Conservation (phyloP, 805 yeast genomes). For the Candida gorgasii region DNA sequence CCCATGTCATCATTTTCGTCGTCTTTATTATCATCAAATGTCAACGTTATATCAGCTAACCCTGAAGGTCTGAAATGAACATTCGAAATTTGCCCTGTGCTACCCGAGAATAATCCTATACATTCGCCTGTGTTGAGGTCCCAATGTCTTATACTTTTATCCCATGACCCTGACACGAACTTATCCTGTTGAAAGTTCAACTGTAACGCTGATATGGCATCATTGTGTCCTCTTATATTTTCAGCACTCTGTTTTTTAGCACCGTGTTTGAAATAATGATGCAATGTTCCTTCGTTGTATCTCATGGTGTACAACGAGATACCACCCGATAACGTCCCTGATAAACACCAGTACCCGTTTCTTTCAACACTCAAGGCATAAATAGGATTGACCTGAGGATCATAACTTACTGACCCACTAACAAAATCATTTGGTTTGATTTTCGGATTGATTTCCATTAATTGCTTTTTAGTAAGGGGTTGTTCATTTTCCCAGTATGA, state of each 20-base stretch:
- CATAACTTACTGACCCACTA: conserved; percentile 43
- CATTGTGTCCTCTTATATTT: conserved; percentile 53
- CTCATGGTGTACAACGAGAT: conserved; percentile 81
- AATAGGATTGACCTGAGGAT: conserved; percentile 78
- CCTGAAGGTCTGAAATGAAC: conserved; percentile 70
- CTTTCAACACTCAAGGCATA: conserved; percentile 82
- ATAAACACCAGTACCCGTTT: conserved; percentile 78
- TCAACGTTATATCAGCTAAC: conserved; percentile 40
- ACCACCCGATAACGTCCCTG: conserved; percentile 85
- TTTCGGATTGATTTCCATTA: conserved; percentile 34
- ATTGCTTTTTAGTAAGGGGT: conserved; percentile 56
- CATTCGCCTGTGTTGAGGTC: conserved; percentile 74
- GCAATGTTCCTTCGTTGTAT: conserved; percentile 77
- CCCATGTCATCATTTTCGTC: conserved; percentile 40
- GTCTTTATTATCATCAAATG: conserved; percentile 24
- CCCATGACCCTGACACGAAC: conserved; percentile 90
- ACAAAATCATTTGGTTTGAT: conserved; percentile 35
- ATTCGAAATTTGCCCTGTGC: conserved; percentile 78
- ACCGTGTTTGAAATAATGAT: conserved; percentile 61
- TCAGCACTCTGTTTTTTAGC: conserved; percentile 28
- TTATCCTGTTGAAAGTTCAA: conserved; percentile 61
- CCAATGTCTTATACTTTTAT: conserved; percentile 76
- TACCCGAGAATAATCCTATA: conserved; percentile 49
- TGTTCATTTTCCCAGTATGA: conserved; percentile 98
- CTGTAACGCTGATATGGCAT: conserved; percentile 70